Percentiles rank a stretch among this genome's conserved stretches.
Conservation (phyloP, 2,329 filamentous ascomycete species). For the Tympanopsis confertula region DNA sequence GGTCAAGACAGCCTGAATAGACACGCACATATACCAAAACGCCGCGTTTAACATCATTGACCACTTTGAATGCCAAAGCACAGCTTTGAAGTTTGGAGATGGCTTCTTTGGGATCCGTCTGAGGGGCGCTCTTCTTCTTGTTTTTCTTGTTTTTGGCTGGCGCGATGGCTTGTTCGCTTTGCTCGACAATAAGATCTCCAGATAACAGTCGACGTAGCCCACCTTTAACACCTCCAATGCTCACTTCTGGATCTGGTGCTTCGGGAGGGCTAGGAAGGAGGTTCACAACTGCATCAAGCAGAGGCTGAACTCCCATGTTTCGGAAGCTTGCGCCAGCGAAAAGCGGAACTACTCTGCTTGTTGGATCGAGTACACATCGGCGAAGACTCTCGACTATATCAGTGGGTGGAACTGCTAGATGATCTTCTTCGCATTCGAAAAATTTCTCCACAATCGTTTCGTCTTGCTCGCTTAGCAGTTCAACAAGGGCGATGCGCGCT, state of each 20-base stretch:
- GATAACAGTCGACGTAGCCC: conserved; percentile 34
- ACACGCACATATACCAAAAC: conserved; percentile 62
- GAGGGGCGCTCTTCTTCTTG: conserved; percentile 23
- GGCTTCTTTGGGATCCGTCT: conserved; percentile 7
- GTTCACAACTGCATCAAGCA: conserved; percentile 58
- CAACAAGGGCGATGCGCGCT: conserved; percentile 52
- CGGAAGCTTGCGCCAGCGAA: conserved; percentile 65
- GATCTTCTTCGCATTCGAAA: conserved; percentile 53
- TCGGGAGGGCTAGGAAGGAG: conserved; percentile 54
- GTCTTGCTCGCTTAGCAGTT: conserved; percentile 57
- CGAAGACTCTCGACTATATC: conserved; percentile 50
- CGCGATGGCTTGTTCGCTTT: conserved; percentile 14
- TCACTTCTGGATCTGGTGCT: conserved; percentile 52
- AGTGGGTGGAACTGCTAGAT: conserved; percentile 43
- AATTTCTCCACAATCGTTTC: conserved; percentile 57
- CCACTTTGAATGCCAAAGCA: conserved; percentile 64
- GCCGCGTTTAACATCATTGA: conserved; percentile 55
- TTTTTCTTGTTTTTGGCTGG: conserved; percentile 24
- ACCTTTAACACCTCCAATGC: conserved; percentile 36
- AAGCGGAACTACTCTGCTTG: conserved; percentile 47
- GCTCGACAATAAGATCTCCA: conserved; percentile 27
- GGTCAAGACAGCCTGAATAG: conserved; percentile 52
- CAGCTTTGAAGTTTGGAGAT: conserved; percentile 44
- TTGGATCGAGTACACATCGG: conserved; percentile 40
- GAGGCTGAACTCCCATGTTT: conserved; percentile 62